These are phyloP conservation scores for Fraxinus albicans DNA, from an alignment of 305 asterid genomes.

Conservation along the genomic window DNA sequence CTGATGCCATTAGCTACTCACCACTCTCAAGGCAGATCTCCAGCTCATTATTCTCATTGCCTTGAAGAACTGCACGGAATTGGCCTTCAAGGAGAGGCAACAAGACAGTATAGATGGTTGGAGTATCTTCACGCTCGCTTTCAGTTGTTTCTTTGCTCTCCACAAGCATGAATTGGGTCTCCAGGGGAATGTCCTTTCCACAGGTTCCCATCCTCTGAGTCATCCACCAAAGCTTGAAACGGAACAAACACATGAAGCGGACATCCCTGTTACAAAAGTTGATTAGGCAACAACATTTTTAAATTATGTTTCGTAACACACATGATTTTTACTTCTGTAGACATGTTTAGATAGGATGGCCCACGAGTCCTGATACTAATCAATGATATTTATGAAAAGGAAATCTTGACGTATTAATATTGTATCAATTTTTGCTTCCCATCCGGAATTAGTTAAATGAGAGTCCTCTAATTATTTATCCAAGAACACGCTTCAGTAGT, in stretches of 20 bases:
- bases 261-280: constrained; percentile 54
- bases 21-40: constrained; percentile 64
- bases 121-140: constrained; percentile 52
- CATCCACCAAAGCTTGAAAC: constrained; percentile 99
- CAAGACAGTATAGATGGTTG: constrained; percentile 60
- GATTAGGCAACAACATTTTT: neutral
- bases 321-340: neutral
- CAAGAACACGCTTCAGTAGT: neutral
- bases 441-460: neutral
- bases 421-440: neutral
- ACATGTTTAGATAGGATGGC: neutral
- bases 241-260: constrained; percentile 91
- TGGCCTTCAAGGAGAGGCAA: constrained; percentile 55
- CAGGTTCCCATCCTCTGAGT: constrained; percentile 94
- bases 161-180: constrained; percentile 94
- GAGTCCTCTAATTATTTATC: neutral
- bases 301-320: neutral
- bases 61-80: constrained; percentile 51
- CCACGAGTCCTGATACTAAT: neutral
- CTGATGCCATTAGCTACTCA: constrained; percentile 30
- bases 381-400: neutral
- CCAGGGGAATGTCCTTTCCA: constrained; percentile 86
- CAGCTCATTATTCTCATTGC: constrained; percentile 41
- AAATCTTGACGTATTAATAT: neutral
- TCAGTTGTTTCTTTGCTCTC: constrained; percentile 76